phyloP scores from a whole-genome alignment of 1,139 yeast species.

The Pneumocystis murina region DNA sequence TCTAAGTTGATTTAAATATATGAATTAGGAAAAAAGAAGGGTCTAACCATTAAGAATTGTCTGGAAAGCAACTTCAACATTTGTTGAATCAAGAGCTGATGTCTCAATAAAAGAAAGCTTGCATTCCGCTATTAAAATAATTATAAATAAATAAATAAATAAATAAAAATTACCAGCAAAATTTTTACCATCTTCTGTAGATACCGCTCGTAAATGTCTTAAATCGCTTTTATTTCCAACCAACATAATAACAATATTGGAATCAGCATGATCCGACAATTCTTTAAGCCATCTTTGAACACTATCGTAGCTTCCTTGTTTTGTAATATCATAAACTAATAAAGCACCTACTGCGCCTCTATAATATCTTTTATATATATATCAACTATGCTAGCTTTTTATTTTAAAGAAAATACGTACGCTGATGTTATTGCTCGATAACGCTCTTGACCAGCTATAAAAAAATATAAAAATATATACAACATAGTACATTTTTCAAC shows the following conservation, averaged over 20 bases:
- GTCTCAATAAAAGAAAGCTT: slow-evolving; percentile 88
- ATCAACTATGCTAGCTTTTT: background rate
- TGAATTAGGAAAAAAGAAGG: background rate
- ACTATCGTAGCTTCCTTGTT: slow-evolving; percentile 82
- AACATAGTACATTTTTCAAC: slow-evolving; percentile 35
- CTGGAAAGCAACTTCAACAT: slow-evolving; percentile 88
- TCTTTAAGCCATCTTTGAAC: slow-evolving; percentile 93
- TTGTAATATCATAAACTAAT: slow-evolving; percentile 87
- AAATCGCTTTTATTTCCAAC: slow-evolving; percentile 95
- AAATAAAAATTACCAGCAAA: slow-evolving; percentile 40
- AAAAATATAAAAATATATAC: background rate
- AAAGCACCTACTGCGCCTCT: slow-evolving; percentile 97
- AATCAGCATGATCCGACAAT: slow-evolving; percentile 91
- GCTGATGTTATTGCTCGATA: slow-evolving; percentile 92
- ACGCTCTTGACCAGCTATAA: slow-evolving; percentile 26
- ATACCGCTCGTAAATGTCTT: slow-evolving; percentile 90
- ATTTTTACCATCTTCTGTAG: slow-evolving; percentile 92
- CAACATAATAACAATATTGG: slow-evolving; percentile 86
- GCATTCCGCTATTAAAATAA: slow-evolving; percentile 42
- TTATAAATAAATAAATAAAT: too few relatives aligned
- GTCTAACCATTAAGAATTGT: slow-evolving; percentile 34
- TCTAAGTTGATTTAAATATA: slow-evolving; percentile 42
- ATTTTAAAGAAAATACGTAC: background rate
- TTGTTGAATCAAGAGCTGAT: slow-evolving; percentile 87
- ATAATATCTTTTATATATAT: slow-evolving; percentile 42